These are phyloP conservation scores for Erigeron canadensis DNA, from an alignment of 129 eudicot genomes.

Conservation along the genomic window DNA sequence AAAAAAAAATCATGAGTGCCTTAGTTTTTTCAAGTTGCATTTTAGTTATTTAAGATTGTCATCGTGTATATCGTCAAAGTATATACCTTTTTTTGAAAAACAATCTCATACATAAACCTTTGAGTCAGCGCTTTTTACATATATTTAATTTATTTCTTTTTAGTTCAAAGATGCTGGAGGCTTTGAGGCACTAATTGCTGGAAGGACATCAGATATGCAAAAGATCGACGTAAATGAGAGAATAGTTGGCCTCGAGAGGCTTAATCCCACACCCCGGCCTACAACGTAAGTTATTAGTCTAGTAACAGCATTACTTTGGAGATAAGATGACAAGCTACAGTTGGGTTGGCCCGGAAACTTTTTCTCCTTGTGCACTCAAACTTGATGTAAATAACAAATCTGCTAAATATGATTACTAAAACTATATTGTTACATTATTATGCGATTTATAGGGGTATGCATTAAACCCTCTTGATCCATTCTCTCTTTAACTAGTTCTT, in stretches of 20 bases:
- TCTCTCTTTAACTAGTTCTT: neutral
- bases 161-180: conserved; percentile 97
- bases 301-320: neutral
- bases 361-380: neutral
- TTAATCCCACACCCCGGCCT: conserved; percentile 95
- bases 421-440: too few species aligned
- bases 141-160: conserved; percentile 6
- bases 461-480: neutral
- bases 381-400: neutral
- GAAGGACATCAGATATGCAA: conserved; percentile 69
- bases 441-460: too few species aligned
- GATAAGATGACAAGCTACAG: neutral
- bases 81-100: neutral
- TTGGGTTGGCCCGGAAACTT: neutral
- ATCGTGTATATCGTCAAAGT: neutral
- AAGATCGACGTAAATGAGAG: conserved; percentile 84
- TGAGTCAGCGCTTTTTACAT: conserved; percentile 11
- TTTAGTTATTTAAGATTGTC: neutral
- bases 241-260: conserved; percentile 82
- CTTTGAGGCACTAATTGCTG: conserved; percentile 67
- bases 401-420: neutral
- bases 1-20: neutral
- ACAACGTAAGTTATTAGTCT: conserved; percentile 68
- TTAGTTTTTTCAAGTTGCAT: neutral
- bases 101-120: neutral